Evolutionary conservation across 2,329 filamentous ascomycete genomes (phyloP).

Genomic region (Colletotrichum liaoningense): DNA sequence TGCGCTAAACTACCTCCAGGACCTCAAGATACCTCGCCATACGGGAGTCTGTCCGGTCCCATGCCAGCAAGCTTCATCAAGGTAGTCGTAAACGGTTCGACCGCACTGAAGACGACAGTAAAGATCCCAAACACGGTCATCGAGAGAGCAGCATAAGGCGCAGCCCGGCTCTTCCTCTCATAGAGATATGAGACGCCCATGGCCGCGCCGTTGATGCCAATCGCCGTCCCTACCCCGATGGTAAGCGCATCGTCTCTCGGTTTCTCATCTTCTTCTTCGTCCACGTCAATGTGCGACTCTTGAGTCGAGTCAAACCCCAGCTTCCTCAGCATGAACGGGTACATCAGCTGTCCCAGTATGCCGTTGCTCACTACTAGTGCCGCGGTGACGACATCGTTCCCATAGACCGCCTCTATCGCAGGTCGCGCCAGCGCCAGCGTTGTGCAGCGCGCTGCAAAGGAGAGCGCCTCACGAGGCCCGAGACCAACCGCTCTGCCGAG

Average conservation of each 20-base stretch:
- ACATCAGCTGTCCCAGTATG: slow-evolving; percentile 55
- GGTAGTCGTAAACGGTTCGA: slow-evolving; percentile 55
- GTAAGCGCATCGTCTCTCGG: slow-evolving; percentile 46
- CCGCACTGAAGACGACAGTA: slow-evolving; percentile 65
- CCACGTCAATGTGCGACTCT: not conserved
- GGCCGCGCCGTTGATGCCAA: slow-evolving; percentile 69
- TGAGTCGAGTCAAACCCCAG: slow-evolving; percentile 33
- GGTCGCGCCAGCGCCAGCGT: slow-evolving; percentile 63
- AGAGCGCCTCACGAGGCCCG: slow-evolving; percentile 46
- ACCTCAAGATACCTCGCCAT: too few relatives aligned
- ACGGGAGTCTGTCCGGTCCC: too few relatives aligned
- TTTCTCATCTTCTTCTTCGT: not conserved
- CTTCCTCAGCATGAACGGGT: slow-evolving; percentile 48
- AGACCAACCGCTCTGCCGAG: slow-evolving; percentile 52
- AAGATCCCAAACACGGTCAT: slow-evolving; percentile 69
- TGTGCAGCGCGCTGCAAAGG: slow-evolving; percentile 62
- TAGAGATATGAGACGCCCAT: slow-evolving; percentile 71
- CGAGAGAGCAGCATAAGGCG: slow-evolving; percentile 66
- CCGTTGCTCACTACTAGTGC: slow-evolving; percentile 64
- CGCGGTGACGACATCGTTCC: slow-evolving; percentile 60
- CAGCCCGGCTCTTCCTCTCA: slow-evolving; percentile 62
- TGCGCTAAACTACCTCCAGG: not conserved
- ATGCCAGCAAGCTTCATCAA: slow-evolving; percentile 43
- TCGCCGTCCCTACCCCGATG: slow-evolving; percentile 62
- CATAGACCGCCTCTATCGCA: slow-evolving; percentile 56